These are phyloP conservation scores for Knufia fluminis DNA, from an alignment of 2,329 filamentous ascomycete genomes.

Conservation along the genomic window DNA sequence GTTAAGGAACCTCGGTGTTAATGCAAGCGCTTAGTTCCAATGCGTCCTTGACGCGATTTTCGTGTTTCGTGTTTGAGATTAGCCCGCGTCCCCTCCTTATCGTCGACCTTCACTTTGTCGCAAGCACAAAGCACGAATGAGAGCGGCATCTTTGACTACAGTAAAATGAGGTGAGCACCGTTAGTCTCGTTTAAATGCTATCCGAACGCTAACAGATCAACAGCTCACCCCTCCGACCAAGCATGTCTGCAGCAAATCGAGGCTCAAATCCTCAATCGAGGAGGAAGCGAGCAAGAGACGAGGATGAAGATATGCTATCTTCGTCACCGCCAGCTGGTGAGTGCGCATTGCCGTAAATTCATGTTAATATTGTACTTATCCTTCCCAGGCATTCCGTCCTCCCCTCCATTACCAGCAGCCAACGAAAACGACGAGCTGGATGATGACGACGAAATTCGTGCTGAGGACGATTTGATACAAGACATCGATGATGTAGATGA, in stretches of 20 bases:
- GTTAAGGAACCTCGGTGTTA: neutral
- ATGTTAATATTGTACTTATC: too few species aligned
- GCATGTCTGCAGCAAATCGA: slow-evolving; percentile 75
- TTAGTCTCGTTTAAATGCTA: slow-evolving; percentile 7
- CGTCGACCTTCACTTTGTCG: neutral
- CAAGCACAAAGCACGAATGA: too few species aligned
- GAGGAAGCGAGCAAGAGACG: slow-evolving; percentile 57
- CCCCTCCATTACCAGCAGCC: slow-evolving; percentile 48
- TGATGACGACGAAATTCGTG: slow-evolving; percentile 34
- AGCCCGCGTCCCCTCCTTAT: neutral
- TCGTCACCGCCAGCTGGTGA: slow-evolving; percentile 50
- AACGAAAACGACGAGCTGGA: slow-evolving; percentile 33
- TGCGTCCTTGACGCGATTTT: slow-evolving; percentile 8
- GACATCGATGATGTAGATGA: slow-evolving; percentile 61
- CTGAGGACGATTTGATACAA: slow-evolving; percentile 48
- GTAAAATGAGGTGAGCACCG: slow-evolving; percentile 12
- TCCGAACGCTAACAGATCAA: neutral
- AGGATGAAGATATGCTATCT: slow-evolving; percentile 52
- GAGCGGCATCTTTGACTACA: too few species aligned
- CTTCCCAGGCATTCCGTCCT: slow-evolving; percentile 48
- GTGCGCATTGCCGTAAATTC: neutral
- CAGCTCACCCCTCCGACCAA: slow-evolving; percentile 75
- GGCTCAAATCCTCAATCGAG: slow-evolving; percentile 47
- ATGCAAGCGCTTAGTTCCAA: slow-evolving; percentile 5
- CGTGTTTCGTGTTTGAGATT: slow-evolving; percentile 11